Conservation (phyloP, 2,329 filamentous ascomycete genomes). For the Teratosphaeria epicoccoides region DNA sequence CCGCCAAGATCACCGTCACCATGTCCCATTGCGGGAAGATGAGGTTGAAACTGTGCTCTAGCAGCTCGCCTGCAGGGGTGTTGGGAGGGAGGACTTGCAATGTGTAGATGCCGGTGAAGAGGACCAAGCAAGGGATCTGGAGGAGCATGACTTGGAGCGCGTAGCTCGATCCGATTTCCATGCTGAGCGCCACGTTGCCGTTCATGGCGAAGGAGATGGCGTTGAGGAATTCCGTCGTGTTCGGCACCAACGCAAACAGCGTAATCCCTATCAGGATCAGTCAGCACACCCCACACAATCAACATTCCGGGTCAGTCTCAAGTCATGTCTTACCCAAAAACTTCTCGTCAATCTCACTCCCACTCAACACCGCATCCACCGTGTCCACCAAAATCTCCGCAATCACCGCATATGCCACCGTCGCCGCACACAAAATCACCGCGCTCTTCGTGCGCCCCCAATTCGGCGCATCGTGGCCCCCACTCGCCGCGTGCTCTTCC, state of each 20-base stretch:
- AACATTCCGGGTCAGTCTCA: not conserved
- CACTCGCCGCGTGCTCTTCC: conserved; percentile 26
- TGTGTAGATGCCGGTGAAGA: conserved; percentile 73
- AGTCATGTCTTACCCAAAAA: conserved; percentile 54
- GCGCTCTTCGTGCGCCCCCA: conserved; percentile 90
- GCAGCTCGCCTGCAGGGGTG: conserved; percentile 21
- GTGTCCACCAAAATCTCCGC: conserved; percentile 95
- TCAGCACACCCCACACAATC: no score
- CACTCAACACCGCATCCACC: conserved; percentile 78
- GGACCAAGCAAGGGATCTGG: conserved; percentile 83
- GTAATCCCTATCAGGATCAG: conserved; percentile 51
- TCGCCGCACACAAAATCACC: conserved; percentile 78
- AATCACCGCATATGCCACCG: conserved; percentile 87
- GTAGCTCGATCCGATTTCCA: conserved; percentile 98
- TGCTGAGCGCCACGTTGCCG: conserved; percentile 93
- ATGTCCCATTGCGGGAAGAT: conserved; percentile 99
- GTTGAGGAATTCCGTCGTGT: conserved; percentile 97
- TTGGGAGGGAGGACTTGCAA: conserved; percentile 44
- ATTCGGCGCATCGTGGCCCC: conserved; percentile 95
- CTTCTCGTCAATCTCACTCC: conserved; percentile 84
- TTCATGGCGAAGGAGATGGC: conserved; percentile 99
- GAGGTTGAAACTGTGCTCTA: conserved; percentile 62
- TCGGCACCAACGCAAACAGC: conserved; percentile 89
- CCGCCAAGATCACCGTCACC: conserved; percentile 90
- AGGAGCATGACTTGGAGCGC: conserved; percentile 91